Base-by-base conservation (phyloP, 768 basidiomycete genomes). In the Boletus rufocinnamomeus region DNA sequence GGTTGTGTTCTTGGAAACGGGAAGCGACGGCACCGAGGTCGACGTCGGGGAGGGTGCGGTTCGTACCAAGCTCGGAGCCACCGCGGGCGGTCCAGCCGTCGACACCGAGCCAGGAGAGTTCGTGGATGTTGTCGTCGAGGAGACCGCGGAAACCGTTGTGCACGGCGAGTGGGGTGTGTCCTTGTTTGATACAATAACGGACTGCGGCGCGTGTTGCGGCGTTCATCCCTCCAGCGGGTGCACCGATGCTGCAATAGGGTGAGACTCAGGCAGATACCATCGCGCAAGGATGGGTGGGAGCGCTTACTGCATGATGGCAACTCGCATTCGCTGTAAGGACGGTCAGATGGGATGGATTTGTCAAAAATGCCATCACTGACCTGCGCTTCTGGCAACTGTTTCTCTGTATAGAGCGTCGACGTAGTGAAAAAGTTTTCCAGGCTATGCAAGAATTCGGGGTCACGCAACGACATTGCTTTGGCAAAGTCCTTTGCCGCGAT, bases 211-310 rank as follows among this genome's bases (percentile, higher is more conserved):
- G 90, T 1, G 94, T 97, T 0, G 96, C 97, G 2, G 97, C 95
- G 70, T 98, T 98, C 93, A 98, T 98, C 10, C 97, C 97, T 47
- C 96, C 96, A 2, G 97, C 97, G 6, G 97, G 96, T 1, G 97
- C 97, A 51, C 97, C 96, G 69, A 95, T 87, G 68, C 95, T 96
- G 45, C 30, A 53, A 56, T 57, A 37, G 4, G 44, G 19, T 32
- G 34, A 57, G n/a, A 41, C 17, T 61, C 43, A 55, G 27, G 48
- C 6, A 48, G n/a, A 23, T 23, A 32, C n/a, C 7, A 17, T 23
- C n/a, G 19, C 8, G 2, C 40, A 30, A 40, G 19, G 10, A 50
- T 6, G 30, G 10, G 8, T 1, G 14, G 8, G 13, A n/a, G 21
- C 21, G 72, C 88, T 77, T 75, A 91, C 92, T 93, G 91, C 77